phyloP scores from a whole-genome alignment of 202 grass and related monocot genomes.

The Dendrocalamus latiflorus region DNA sequence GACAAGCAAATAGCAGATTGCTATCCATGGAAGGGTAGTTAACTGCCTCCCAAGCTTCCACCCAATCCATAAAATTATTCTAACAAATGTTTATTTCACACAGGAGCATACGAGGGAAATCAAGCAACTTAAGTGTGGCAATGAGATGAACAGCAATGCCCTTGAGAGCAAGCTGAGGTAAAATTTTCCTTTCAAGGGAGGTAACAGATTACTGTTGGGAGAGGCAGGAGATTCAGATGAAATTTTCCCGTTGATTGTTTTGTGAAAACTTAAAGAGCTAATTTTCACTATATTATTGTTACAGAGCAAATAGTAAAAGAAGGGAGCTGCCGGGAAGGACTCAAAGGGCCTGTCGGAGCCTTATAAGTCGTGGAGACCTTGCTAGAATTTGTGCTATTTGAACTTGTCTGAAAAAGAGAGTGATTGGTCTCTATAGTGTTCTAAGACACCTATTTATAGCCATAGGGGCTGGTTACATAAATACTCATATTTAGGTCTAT shows the following conservation, averaged over 20 bases:
- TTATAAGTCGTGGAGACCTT: no score
- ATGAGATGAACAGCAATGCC: slow-evolving; percentile 43
- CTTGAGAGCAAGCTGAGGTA: slow-evolving; percentile 72
- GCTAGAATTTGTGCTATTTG: no score
- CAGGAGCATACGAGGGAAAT: slow-evolving; percentile 62
- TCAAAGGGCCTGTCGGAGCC: no score
- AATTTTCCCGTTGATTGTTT: slow-evolving; percentile 11
- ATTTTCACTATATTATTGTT: not conserved
- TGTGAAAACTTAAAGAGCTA: slow-evolving; percentile 21
- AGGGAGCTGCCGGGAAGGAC: no score
- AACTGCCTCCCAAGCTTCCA: slow-evolving; percentile 11
- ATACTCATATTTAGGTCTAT: no score
- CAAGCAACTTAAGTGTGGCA: slow-evolving; percentile 51
- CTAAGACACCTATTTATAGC: no score
- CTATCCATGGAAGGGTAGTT: slow-evolving; percentile 62
- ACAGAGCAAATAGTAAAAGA: no score
- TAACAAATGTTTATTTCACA: slow-evolving; percentile 16
- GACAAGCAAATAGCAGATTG: slow-evolving; percentile 59
- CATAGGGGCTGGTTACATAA: no score
- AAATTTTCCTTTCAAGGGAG: not conserved
- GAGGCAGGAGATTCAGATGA: not conserved
- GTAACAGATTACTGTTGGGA: not conserved
- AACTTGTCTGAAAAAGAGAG: no score
- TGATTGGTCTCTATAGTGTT: no score
- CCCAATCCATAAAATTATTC: slow-evolving; percentile 1